Conservation (phyloP, 495 filamentous ascomycete species). For the Mycothermus thermophilus region DNA sequence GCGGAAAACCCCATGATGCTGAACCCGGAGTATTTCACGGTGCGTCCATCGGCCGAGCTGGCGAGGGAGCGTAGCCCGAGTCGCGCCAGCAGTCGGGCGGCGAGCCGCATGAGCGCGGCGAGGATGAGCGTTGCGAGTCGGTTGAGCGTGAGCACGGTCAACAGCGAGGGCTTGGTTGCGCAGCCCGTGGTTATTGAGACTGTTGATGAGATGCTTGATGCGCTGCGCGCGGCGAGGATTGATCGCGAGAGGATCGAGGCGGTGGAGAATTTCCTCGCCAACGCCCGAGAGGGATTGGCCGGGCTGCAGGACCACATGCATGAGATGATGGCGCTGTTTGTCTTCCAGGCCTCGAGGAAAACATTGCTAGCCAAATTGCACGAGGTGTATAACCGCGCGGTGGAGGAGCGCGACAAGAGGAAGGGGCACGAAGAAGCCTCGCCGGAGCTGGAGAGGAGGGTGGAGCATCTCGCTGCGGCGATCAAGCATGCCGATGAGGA, state of each 20-base stretch:
- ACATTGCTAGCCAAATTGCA: slow-evolving; percentile 59
- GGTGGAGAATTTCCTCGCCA: slow-evolving; percentile 61
- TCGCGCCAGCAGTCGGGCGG: neutral
- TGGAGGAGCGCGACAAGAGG: slow-evolving; percentile 5
- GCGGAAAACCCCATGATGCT: slow-evolving; percentile 45
- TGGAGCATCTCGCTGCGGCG: slow-evolving; percentile 42
- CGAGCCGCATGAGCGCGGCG: slow-evolving; percentile 7
- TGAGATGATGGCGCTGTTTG: slow-evolving; percentile 68
- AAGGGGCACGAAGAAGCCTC: slow-evolving; percentile 9
- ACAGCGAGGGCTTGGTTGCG: neutral
- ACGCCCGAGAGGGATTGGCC: slow-evolving; percentile 64
- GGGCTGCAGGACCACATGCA: slow-evolving; percentile 70
- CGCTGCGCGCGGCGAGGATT: slow-evolving; percentile 53
- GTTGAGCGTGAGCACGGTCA: slow-evolving; percentile 12
- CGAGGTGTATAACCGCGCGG: slow-evolving; percentile 41
- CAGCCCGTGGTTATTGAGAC: slow-evolving; percentile 41
- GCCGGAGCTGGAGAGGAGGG: slow-evolving; percentile 17
- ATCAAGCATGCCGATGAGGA: slow-evolving; percentile 52
- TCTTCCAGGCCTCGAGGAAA: slow-evolving; percentile 79
- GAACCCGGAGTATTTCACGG: slow-evolving; percentile 77
- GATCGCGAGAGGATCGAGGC: slow-evolving; percentile 84
- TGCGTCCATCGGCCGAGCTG: slow-evolving; percentile 37
- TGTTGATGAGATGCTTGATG: slow-evolving; percentile 48
- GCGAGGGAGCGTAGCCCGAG: slow-evolving; percentile 25
- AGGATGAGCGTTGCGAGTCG: no score